These are phyloP conservation scores for Carex myosuroides DNA, from an alignment of 176 grass and related monocot species.

Conservation along the genomic window DNA sequence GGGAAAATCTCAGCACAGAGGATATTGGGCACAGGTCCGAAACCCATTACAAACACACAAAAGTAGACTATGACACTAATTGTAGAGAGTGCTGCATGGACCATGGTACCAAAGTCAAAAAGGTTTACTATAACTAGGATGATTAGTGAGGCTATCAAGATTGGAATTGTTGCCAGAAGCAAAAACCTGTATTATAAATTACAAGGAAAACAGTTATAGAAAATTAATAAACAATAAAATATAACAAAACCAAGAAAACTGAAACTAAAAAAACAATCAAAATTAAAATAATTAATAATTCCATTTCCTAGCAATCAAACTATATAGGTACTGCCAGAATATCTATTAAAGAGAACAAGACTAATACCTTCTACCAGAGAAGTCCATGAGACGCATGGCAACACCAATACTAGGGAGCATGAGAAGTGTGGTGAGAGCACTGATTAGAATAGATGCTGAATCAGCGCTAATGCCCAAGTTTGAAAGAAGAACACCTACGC, in stretches of 20 bases:
- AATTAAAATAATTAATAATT: not conserved
- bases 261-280: not conserved
- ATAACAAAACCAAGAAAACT: not conserved
- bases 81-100: slow-evolving; percentile 73
- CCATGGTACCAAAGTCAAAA: slow-evolving; percentile 50
- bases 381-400: slow-evolving; percentile 98
- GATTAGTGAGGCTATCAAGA: slow-evolving; percentile 57
- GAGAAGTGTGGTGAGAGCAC: slow-evolving; percentile 80
- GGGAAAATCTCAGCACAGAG: slow-evolving; percentile 96
- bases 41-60: slow-evolving; percentile 96
- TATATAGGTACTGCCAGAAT: not conserved
- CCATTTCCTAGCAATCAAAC: not conserved
- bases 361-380: slow-evolving; percentile 89
- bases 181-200: slow-evolving; percentile 61
- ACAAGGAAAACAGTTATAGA: slow-evolving; percentile 1
- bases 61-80: slow-evolving; percentile 72
- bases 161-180: slow-evolving; percentile 73
- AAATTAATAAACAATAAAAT: not conserved
- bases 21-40: slow-evolving; percentile 85
- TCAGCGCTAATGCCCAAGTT: slow-evolving; percentile 66
- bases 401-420: slow-evolving; percentile 96
- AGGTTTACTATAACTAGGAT: slow-evolving; percentile 72
- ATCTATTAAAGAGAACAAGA: not conserved
- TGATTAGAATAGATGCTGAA: slow-evolving; percentile 93
- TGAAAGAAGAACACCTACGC: slow-evolving; percentile 69